phyloP scores from a whole-genome alignment of 441 rosid genomes.

The Gossypium gossypioides region DNA sequence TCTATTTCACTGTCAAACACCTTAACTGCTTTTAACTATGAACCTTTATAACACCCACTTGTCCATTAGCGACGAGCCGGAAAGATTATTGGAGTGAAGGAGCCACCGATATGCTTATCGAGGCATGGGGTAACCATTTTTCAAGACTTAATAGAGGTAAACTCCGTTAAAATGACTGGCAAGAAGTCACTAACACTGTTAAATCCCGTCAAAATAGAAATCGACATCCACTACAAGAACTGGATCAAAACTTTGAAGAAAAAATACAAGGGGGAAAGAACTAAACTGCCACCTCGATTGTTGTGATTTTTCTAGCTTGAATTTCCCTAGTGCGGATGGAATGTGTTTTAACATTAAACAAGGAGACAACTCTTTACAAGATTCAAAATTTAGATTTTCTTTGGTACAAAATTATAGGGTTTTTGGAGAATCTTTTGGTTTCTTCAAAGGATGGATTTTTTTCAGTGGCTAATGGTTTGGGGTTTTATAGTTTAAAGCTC shows the following conservation, averaged over 20 bases:
- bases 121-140: slow-evolving; percentile 64
- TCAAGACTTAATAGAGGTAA: slow-evolving; percentile 47
- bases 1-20: slow-evolving; percentile 20
- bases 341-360: slow-evolving; percentile 33
- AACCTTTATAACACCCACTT: slow-evolving; percentile 19
- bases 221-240: slow-evolving; percentile 75
- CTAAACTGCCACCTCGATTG: slow-evolving; percentile 56
- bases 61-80: slow-evolving; percentile 19
- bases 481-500: slow-evolving; percentile 12
- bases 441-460: slow-evolving; percentile 31
- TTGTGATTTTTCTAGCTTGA: slow-evolving; percentile 93
- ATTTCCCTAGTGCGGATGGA: slow-evolving; percentile 84
- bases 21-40: slow-evolving; percentile 25
- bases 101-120: slow-evolving; percentile 48
- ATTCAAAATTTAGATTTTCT: background rate
- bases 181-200: slow-evolving; percentile 62
- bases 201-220: slow-evolving; percentile 32
- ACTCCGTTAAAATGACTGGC: slow-evolving; percentile 66
- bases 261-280: slow-evolving; percentile 66
- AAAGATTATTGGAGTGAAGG: slow-evolving; percentile 61
- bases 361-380: background rate
- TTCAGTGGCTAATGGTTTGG: background rate
- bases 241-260: slow-evolving; percentile 76
- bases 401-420: background rate
- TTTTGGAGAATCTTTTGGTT: slow-evolving; percentile 39